Percentiles rank a stretch among this genome's conserved stretches.
These are phyloP conservation scores for Phalaenopsis equestris DNA, from an alignment of 106 monocot species.

Conservation along the genomic window DNA sequence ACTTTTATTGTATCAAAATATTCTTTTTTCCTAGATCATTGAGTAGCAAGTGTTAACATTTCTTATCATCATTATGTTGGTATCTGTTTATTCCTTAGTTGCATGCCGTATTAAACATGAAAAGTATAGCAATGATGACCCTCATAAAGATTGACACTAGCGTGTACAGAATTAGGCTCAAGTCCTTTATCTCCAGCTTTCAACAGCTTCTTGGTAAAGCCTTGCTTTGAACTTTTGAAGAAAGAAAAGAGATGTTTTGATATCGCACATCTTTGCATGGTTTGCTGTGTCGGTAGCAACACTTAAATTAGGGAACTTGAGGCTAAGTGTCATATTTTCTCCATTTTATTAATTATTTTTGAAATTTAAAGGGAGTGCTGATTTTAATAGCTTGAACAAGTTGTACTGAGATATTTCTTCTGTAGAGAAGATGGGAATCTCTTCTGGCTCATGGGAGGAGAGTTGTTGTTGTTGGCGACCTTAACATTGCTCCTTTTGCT, in stretches of 20 bases:
- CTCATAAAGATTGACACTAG: not conserved
- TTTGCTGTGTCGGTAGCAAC: not conserved
- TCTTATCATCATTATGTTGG: not conserved
- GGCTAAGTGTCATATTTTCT: not conserved
- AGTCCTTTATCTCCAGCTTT: not conserved
- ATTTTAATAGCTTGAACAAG: not conserved
- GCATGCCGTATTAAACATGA: not conserved
- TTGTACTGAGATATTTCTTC: not conserved
- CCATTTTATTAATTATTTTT: not conserved
- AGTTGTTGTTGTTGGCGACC: constrained; percentile 88
- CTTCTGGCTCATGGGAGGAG: constrained; percentile 56
- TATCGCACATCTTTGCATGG: too few species aligned
- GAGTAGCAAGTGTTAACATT: not conserved
- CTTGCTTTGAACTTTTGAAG: not conserved
- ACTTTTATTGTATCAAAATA: too few species aligned
- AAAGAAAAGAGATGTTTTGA: not conserved
- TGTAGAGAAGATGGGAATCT: constrained; percentile 94
- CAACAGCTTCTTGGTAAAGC: not conserved
- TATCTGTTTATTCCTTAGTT: not conserved
- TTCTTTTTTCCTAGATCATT: too few species aligned
- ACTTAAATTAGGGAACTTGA: not conserved
- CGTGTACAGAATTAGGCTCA: not conserved
- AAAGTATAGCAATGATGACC: not conserved
- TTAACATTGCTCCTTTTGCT: constrained; percentile 91
- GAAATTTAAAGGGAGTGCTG: not conserved